Evolutionary conservation across 805 yeast genomes (phyloP), one percentile per base, ranked within the genome.

Genomic region (Crinitomyces ghanaensis): DNA sequence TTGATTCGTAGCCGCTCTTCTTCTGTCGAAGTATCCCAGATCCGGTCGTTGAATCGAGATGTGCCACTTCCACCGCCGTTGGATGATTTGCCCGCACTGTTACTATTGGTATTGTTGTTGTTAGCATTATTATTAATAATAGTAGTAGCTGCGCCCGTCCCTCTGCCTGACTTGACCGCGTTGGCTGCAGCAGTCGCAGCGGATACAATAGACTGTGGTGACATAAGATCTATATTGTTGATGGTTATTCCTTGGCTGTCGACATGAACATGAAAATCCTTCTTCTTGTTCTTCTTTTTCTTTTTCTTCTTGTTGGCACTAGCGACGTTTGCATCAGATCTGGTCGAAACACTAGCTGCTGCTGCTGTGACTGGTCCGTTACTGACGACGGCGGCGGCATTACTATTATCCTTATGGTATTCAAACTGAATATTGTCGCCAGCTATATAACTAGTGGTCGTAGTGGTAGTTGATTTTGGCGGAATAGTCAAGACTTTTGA

Each of bases 231-330:
- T 32, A 72, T 49, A 33, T 70, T 65, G 45, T 79, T 78, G 16
- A 82, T 84, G 31, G 80, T 69, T 4, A 81, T 79, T 44, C 78
- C 82, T 12, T 39, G 39, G 5, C 93, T 93, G 50, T 80, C 77
- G 3, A 76, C 68, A 3, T 22, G 69, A 66, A 25, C 66, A 62
- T 9, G 76, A 72, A 44, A 74, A 9, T 43, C 18, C 42, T 45
- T 51, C 34, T 33, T 30, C 43, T 45, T 46, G 44, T 51, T 51
- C 50, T 55, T 54, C 47, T 51, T 53, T 47, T 56, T 57, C 44
- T 56, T 59, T 43, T 49, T 54, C 39, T 46, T 46, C 39, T 36
- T 38, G 26, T 22, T 25, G 5, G 30, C 16, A 14, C 23, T 19
- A 7, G 36, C 25, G 16, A 31, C 19, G 24, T 23, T 14, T 11